Evolutionary conservation across 1,139 yeast species (phyloP), one percentile per base, ranked within the genome.

Genomic region (Candida albicans): DNA sequence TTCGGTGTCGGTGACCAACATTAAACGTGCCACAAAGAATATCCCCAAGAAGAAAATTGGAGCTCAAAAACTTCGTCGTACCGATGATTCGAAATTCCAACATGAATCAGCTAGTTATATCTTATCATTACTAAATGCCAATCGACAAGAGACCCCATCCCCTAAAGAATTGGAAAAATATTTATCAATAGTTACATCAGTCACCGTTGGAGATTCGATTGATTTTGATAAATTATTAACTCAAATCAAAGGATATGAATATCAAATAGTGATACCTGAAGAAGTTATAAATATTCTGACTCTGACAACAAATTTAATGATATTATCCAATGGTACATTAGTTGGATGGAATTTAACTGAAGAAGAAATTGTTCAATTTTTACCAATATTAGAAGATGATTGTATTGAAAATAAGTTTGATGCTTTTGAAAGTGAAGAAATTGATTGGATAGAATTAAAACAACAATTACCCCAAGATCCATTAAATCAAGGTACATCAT

Each of bases 291-390:
- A 70, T 47, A 61, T 74, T 4, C 55, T 58, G 24, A 64, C 62
- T 43, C 51, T 47, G 4, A 47, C 41, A 7, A 47, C 58, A 37
- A 90, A 84, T 51, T 68, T 87, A 1, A 73, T 87, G 65, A 68
- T 88, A 1, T 64, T 88, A 42, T 74, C 82, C 2, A 82, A 84
- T 52, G 96, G 96, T 2, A 79, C 93, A 0, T 64, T 88, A 4
- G 88, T 88, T 10, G 88, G 89, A 0, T 90, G 96, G 96, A 89
- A 88, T 10, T 66, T 87, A 53, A 62, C 69, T 10, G 95, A 87
- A 53, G 53, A 65, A 5, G 70, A 75, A 14, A 63, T 72, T 9
- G 55, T 82, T 1, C 79, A 81, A 1, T 53, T 77, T 41, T 63
- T 86, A 15, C 82, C 82, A 48, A 54, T 70, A 1, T 67, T 79